Conservation (phyloP, 495 filamentous ascomycete genomes). For the Rostrohypoxylon terebratum region DNA sequence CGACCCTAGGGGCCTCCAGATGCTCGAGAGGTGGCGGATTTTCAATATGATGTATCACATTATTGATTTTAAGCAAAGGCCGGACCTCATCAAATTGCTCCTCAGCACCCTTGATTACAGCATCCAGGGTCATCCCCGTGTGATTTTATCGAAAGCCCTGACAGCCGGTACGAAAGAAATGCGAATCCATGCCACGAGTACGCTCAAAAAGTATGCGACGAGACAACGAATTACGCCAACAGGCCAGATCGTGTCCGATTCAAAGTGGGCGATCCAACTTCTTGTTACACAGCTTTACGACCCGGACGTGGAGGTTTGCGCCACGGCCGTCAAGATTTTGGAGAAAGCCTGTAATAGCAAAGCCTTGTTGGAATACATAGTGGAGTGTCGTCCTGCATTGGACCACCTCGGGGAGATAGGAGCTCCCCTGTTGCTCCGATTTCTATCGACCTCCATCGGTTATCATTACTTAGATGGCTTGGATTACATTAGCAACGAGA, state of each 20-base stretch:
- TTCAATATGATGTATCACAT: slow-evolving; percentile 99
- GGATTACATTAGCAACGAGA: slow-evolving; percentile 98
- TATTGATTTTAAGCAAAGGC: slow-evolving; percentile 86
- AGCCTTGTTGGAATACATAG: slow-evolving; percentile 90
- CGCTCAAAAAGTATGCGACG: slow-evolving; percentile 84
- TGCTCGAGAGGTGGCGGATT: slow-evolving; percentile 96
- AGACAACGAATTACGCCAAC: slow-evolving; percentile 54
- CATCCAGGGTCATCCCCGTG: slow-evolving; percentile 84
- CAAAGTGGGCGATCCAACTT: slow-evolving; percentile 95
- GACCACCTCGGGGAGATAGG: slow-evolving; percentile 98
- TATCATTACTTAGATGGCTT: slow-evolving; percentile 97
- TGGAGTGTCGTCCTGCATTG: slow-evolving; percentile 93
- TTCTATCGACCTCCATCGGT: slow-evolving; percentile 92
- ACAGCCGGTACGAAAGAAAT: slow-evolving; percentile 92
- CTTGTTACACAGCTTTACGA: slow-evolving; percentile 98
- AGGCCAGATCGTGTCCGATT: slow-evolving; percentile 58
- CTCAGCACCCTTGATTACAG: slow-evolving; percentile 92
- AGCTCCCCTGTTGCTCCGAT: slow-evolving; percentile 90
- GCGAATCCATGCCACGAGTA: slow-evolving; percentile 84
- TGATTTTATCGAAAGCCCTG: slow-evolving; percentile 91
- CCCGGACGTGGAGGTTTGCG: slow-evolving; percentile 95
- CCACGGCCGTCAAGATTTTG: slow-evolving; percentile 93
- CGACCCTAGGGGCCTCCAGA: slow-evolving; percentile 81
- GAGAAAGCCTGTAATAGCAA: slow-evolving; percentile 97
- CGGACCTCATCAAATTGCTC: slow-evolving; percentile 88